Evolutionary conservation across 176 grass and related monocot genomes (phyloP), one percentile per base, ranked within the genome.

Genomic region (Carex littledalei): DNA sequence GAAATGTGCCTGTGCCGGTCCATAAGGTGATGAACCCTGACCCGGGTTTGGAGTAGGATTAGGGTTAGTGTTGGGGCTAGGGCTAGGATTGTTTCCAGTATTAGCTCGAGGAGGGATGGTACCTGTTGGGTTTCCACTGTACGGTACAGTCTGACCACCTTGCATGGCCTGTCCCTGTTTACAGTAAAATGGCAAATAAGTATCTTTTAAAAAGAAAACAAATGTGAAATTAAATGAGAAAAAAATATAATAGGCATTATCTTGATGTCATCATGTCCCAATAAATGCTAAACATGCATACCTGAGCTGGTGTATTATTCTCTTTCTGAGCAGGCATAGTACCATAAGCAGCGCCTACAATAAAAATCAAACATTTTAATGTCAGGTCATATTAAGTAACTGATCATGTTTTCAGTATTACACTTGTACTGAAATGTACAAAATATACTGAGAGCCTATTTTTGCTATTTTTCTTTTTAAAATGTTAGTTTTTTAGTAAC

Each of bases 311-410:
- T 86, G 73, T 65, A 86, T 80, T 80, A 64, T 86, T 92, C 49
- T 91, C 91, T 71, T 92, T 92, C 78, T 92, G 90, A 18, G 84
- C 21, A 78, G 73, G 54, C 75, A 59, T 88, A 73, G 35, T 49
- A 84, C 86, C 88, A 84, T 94, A 94, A 49, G 86, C 31, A 45
- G 78, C 73, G 35, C 90, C 97, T 99, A 63, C 37, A 90, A 77
- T 13, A 39, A 49, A 53, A 24, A 32, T n/a, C 13, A 11, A 83
- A 68, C 62, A 39, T 81, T 26, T 39, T 21, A 71, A 14, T 72
- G 10, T 72, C 67, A 13, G 32, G 22, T 63, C 2, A 69, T 52
- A 50, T 50, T 75, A n/a, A n/a, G 53, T 55, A 55, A 78, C 52
- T 31, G 15, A 34, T 57, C 74, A 34, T 78, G 24, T 78, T 78